These are phyloP conservation scores for Hemileccinum rubropunctum DNA, from an alignment of 768 basidiomycete species.

Conservation along the genomic window DNA sequence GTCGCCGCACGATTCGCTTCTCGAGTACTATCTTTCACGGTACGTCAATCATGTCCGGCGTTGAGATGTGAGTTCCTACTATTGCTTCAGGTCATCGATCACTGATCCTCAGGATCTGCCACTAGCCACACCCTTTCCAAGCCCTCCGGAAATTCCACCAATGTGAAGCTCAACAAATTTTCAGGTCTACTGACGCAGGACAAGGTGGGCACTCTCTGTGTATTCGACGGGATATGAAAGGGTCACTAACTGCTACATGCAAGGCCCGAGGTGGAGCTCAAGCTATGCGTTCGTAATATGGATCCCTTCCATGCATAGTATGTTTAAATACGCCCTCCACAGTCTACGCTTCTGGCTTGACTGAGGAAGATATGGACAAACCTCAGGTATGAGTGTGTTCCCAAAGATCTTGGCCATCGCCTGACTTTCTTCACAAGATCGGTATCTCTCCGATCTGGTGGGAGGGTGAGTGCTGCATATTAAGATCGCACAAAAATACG, in stretches of 20 bases:
- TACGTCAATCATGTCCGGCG: constrained; percentile 46
- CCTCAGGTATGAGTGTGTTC: constrained; percentile 55
- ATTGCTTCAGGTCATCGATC: not conserved
- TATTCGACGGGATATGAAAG: not conserved
- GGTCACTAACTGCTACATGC: constrained; percentile 1
- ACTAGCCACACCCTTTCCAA: constrained; percentile 21
- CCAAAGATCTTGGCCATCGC: not conserved
- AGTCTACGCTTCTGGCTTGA: constrained; percentile 77
- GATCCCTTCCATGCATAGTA: not conserved
- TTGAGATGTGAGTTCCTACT: constrained; percentile 54
- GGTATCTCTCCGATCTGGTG: constrained; percentile 91
- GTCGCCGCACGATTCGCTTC: not conserved
- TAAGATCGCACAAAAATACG: not conserved
- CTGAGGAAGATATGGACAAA: constrained; percentile 79
- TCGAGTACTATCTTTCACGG: not conserved
- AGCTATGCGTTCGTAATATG: constrained; percentile 67
- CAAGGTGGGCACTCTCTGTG: constrained; percentile 51
- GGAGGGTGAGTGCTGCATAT: constrained; percentile 56
- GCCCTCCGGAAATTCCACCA: constrained; percentile 24
- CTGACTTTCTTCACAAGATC: constrained; percentile 45
- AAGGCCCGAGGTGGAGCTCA: constrained; percentile 73
- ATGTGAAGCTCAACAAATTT: constrained; percentile 66
- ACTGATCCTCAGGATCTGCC: constrained; percentile 1
- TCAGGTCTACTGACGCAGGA: constrained; percentile 74
- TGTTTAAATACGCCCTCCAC: not conserved